Base-by-base conservation (phyloP, 2,329 filamentous ascomycete genomes). In the Clonostachys rhizophaga region DNA sequence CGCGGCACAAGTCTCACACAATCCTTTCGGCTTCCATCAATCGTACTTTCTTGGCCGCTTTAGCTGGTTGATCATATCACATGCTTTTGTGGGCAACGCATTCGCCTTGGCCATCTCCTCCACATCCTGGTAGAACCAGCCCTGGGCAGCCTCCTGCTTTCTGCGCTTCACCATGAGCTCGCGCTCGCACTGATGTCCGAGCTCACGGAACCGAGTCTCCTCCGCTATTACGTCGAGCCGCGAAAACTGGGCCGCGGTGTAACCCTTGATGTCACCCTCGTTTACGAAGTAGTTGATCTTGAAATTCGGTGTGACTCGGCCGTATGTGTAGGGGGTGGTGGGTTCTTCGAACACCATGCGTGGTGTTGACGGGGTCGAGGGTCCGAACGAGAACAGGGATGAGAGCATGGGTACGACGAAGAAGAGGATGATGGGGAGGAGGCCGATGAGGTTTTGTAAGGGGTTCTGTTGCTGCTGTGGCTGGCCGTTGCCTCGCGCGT, bases 381-480 rank as follows among this genome's bases (percentile, higher is more conserved):
- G 54, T 9, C 56, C 57, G 46, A 78, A 74, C 43, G 81, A 78
- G 64, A 96, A 90, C 24, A 96, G 68, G 2, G 87, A 92, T 17
- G 89, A 89, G 47, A 97, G 72, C 24, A 95, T 76, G 1, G 91
- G 89, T 52, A 92, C 81, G 47, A 97, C 72, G 63, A 99, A 95
- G 58, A 99, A 83, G 53, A 99, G 74, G 46, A 99, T 75, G 44
- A 99, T 84, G 14, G 94, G 92, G 6, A 99, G 77, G 14, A 99
- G 77, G 49, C 90, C 87, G 47, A 89, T 69, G 55, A 95, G 63
- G 54, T 81, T 78, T 60, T 74, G 74, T 56, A 83, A 61, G 44
- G 73, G 78, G 44, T 78, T 73, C 51, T 74, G 67, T 51, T 72
- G 64, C 57, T 72, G 74, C 60, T 70, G 69, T 52, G 72, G 70